Evolutionary conservation across 148 eudicot genomes (phyloP).

Genomic region (Heliamphora exappendiculata): DNA sequence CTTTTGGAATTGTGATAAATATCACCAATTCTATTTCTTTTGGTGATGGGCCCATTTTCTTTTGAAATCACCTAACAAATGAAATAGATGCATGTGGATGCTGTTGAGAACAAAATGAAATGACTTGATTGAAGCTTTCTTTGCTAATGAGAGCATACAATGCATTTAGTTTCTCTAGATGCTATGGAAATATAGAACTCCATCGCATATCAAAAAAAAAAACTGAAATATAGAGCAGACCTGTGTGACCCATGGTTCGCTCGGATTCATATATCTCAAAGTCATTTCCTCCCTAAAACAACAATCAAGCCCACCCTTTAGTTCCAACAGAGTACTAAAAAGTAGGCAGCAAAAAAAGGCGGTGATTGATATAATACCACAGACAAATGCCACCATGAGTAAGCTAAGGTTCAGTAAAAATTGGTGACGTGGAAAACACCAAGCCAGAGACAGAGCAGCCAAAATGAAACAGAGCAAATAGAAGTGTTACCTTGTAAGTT

Average conservation of each 20-base stretch:
- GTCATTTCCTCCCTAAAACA: constrained; percentile 85
- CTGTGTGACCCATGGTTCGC: constrained; percentile 80
- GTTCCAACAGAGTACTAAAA: background rate
- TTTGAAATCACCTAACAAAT: background rate
- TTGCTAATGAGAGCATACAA: background rate
- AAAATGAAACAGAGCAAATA: background rate
- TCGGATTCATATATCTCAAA: constrained; percentile 79
- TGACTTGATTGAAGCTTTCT: background rate
- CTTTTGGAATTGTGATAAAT: background rate
- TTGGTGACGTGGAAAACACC: background rate
- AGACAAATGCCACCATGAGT: background rate
- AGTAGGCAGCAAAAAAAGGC: background rate
- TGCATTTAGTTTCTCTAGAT: background rate
- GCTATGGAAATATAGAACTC: background rate
- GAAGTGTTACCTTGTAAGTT: constrained; percentile 69
- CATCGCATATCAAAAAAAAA: background rate
- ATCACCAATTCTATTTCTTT: background rate
- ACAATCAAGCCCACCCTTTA: background rate
- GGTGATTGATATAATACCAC: background rate
- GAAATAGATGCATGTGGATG: background rate
- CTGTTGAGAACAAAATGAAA: background rate
- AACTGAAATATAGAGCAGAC: constrained; percentile 30
- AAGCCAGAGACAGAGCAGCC: background rate
- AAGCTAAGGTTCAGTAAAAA: background rate
- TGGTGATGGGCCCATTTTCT: background rate